Evolutionary conservation across 106 monocot genomes (phyloP).

Genomic region (Posidonia australis): DNA sequence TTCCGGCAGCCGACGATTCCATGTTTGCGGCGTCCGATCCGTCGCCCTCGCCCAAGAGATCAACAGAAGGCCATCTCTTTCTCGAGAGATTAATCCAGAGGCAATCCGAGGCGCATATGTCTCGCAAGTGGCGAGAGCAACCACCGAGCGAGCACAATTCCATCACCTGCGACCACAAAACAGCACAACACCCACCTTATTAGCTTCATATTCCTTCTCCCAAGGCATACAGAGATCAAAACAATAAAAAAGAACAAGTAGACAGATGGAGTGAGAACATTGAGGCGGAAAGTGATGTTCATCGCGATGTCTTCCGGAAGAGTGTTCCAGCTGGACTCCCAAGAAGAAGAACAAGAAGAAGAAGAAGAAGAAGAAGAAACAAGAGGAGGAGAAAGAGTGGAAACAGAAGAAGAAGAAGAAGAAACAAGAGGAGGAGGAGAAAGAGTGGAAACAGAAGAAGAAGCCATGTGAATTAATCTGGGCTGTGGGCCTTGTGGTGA

Average conservation of each 20-base stretch:
- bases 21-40: not conserved
- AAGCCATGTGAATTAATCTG: no score
- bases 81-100: constrained; percentile 39
- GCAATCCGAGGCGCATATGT: constrained; percentile 36
- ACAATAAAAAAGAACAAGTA: no score
- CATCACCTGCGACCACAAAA: constrained; percentile 11
- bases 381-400: no score
- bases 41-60: not conserved
- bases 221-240: no score
- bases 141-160: constrained; percentile 57
- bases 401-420: no score
- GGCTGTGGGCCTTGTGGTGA: no score
- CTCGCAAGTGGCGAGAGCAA: constrained; percentile 45
- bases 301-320: constrained; percentile 42
- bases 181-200: no score
- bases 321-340: not conserved
- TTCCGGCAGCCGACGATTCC: no score
- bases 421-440: no score
- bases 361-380: no score
- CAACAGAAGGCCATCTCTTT: constrained; percentile 36
- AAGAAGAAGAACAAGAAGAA: not conserved
- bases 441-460: no score
- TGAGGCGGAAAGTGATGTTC: constrained; percentile 34
- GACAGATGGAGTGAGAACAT: constrained; percentile 9
- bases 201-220: no score